Evolutionary conservation across 306 rosid species (phyloP).

Genomic region (Urtica urens): DNA sequence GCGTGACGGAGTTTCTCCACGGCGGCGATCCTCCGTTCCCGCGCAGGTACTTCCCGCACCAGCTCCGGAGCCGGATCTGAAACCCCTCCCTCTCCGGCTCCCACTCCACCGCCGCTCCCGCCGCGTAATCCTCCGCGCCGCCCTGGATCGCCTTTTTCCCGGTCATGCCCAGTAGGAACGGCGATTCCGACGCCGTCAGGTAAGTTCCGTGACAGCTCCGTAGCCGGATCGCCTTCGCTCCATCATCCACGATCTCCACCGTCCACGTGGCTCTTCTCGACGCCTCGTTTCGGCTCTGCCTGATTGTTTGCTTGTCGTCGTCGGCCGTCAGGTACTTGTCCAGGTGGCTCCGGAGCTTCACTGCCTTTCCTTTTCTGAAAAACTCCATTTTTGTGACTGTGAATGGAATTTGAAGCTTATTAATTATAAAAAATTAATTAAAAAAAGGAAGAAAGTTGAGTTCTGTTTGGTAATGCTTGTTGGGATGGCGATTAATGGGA

Average conservation of each 20-base stretch:
- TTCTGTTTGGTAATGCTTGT: slow-evolving; percentile 22
- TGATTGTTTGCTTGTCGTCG: slow-evolving; percentile 30
- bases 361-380: slow-evolving; percentile 37
- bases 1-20: slow-evolving; percentile 71
- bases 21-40: slow-evolving; percentile 79
- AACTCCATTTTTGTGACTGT: slow-evolving; percentile 36
- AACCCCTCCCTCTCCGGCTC: slow-evolving; percentile 70
- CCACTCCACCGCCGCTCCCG: slow-evolving; percentile 42
- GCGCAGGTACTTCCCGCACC: slow-evolving; percentile 62
- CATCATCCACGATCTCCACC: slow-evolving; percentile 39
- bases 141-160: slow-evolving; percentile 39
- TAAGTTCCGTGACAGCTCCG: slow-evolving; percentile 52
- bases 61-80: slow-evolving; percentile 48
- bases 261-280: slow-evolving; percentile 43
- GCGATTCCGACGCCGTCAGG: slow-evolving; percentile 39
- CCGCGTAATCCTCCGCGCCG: slow-evolving; percentile 2
- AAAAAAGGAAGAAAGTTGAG: not conserved
- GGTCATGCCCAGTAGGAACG: slow-evolving; percentile 52
- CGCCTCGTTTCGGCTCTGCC: slow-evolving; percentile 46
- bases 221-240: slow-evolving; percentile 29
- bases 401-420: not conserved
- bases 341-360: slow-evolving; percentile 58
- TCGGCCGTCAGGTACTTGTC: slow-evolving; percentile 60
- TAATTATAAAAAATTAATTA: not conserved
- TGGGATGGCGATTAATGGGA: not conserved